Percentiles rank a stretch among this genome's conserved stretches.
Conservation (phyloP, 257 asterid genomes). For the Anisodus acutangulus region DNA sequence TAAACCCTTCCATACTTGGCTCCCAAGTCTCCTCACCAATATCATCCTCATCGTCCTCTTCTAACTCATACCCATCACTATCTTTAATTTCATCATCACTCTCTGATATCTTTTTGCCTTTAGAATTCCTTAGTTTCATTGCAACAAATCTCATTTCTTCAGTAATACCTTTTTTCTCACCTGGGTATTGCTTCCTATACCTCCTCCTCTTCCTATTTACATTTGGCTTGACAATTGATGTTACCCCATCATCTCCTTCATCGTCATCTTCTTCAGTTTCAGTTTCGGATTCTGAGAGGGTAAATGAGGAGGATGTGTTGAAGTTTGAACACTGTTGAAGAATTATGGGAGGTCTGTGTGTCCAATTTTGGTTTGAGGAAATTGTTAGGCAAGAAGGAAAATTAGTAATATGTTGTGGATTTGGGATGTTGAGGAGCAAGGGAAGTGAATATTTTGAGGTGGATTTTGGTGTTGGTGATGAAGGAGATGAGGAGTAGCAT, state of each 20-base stretch:
- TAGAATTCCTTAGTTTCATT: constrained; percentile 71
- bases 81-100: constrained; percentile 26
- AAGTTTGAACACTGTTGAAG: constrained; percentile 37
- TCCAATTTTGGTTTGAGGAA: constrained; percentile 8
- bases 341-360: constrained; percentile 13
- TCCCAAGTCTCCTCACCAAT: constrained; percentile 59
- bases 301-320: constrained; percentile 32
- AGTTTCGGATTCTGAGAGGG: constrained; percentile 42
- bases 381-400: background rate
- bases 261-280: constrained; percentile 42
- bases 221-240: constrained; percentile 39
- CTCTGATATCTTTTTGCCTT: constrained; percentile 25
- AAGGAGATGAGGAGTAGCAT: background rate
- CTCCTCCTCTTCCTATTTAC: constrained; percentile 53
- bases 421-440: constrained; percentile 26
- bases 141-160: constrained; percentile 97
- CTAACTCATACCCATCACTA: constrained; percentile 34
- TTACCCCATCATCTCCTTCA: constrained; percentile 36
- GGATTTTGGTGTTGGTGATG: background rate
- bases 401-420: constrained; percentile 22
- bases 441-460: constrained; percentile 39
- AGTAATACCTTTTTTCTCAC: constrained; percentile 75
- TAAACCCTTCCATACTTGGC: constrained; percentile 75
- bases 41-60: constrained; percentile 33
- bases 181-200: constrained; percentile 84